Evolutionary conservation across 2,329 filamentous ascomycete species (phyloP).

Genomic region (Colletotrichum plurivorum): DNA sequence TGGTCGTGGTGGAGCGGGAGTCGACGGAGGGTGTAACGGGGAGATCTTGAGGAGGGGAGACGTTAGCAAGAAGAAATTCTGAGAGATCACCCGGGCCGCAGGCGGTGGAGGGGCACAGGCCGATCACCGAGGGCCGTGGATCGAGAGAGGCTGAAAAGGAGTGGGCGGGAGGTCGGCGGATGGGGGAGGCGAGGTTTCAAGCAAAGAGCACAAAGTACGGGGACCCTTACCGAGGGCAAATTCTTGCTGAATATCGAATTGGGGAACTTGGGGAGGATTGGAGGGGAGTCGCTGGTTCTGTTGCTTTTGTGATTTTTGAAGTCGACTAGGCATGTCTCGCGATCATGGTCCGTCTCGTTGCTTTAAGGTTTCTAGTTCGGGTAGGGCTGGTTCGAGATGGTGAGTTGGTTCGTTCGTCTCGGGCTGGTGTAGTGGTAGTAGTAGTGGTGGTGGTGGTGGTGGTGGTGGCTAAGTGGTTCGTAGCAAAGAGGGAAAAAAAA

Average conservation of each 20-base stretch:
- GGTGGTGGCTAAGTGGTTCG: slow-evolving; percentile 11
- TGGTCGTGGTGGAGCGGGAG: slow-evolving; percentile 1
- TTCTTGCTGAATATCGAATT: slow-evolving; percentile 54
- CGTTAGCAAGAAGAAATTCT: slow-evolving; percentile 21
- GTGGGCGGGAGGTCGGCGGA: slow-evolving; percentile 6
- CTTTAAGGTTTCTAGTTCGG: slow-evolving; percentile 13
- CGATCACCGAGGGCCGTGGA: neutral
- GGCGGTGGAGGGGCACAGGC: slow-evolving; percentile 11
- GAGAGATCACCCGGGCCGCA: slow-evolving; percentile 3
- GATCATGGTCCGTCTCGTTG: slow-evolving; percentile 25
- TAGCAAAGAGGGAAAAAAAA: slow-evolving; percentile 18
- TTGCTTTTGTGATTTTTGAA: slow-evolving; percentile 46
- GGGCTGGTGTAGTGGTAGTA: neutral
- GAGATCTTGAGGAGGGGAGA: slow-evolving; percentile 18
- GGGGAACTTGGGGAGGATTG: slow-evolving; percentile 32
- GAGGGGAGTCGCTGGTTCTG: slow-evolving; percentile 45
- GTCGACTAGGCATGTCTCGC: slow-evolving; percentile 50
- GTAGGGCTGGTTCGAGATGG: slow-evolving; percentile 7
- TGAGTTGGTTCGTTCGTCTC: slow-evolving; percentile 23
- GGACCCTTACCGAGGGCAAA: slow-evolving; percentile 41
- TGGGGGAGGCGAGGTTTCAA: slow-evolving; percentile 28
- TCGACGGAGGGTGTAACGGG: slow-evolving; percentile 17
- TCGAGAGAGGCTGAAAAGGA: slow-evolving; percentile 12
- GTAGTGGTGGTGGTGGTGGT: slow-evolving; percentile 16
- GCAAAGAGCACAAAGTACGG: slow-evolving; percentile 18